Conservation (phyloP, 164 flowering plant species). For the Dillenia suffruticosa region DNA sequence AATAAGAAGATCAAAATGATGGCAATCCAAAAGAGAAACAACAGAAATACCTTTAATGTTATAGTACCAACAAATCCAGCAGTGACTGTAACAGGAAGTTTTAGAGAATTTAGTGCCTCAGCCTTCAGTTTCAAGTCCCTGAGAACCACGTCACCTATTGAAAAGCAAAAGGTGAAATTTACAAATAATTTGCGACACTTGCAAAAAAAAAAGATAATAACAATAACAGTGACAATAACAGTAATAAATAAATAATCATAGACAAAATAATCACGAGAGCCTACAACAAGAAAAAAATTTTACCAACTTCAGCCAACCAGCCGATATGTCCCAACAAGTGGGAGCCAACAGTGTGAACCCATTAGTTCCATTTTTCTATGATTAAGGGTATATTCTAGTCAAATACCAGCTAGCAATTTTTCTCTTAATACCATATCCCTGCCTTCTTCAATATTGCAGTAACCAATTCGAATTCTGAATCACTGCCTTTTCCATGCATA, state of each 20-base stretch:
- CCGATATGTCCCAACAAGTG: neutral
- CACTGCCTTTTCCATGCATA: too few relatives aligned
- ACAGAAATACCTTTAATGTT: slow-evolving; percentile 70
- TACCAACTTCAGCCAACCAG: neutral
- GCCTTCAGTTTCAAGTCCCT: slow-evolving; percentile 93
- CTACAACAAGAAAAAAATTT: neutral
- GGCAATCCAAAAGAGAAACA: slow-evolving; percentile 1
- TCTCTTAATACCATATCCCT: too few relatives aligned
- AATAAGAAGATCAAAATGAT: too few relatives aligned
- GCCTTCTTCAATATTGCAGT: too few relatives aligned
- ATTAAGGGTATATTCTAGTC: too few relatives aligned
- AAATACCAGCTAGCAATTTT: too few relatives aligned
- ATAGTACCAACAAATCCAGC: slow-evolving; percentile 96
- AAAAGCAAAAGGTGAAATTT: slow-evolving; percentile 1
- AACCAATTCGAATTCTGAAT: too few relatives aligned
- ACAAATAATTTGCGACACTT: neutral
- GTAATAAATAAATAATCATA: neutral
- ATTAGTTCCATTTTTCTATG: too few relatives aligned
- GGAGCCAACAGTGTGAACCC: too few relatives aligned
- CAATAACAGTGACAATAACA: neutral
- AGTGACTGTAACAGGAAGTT: slow-evolving; percentile 91
- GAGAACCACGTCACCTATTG: slow-evolving; percentile 91
- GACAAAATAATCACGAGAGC: neutral
- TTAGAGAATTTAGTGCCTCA: slow-evolving; percentile 86
- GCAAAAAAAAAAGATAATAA: neutral